Evolutionary conservation across 2,329 filamentous ascomycete species (phyloP).

Genomic region (Nigrograna mackinnonii): DNA sequence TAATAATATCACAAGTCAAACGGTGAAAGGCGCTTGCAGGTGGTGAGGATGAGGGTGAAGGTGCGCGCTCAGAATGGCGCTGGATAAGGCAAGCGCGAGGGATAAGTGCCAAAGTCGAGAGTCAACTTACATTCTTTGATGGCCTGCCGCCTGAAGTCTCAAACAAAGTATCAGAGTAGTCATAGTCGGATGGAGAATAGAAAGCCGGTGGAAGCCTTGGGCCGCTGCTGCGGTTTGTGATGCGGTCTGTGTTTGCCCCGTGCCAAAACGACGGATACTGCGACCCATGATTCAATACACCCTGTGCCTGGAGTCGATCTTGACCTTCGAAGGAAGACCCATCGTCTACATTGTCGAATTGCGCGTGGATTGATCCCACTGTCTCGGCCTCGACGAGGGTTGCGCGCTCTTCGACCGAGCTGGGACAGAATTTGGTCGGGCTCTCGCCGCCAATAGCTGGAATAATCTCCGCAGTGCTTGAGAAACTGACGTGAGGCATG

Average conservation of each 20-base stretch:
- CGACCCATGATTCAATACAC: no score
- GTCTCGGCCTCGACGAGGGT: conserved; percentile 28
- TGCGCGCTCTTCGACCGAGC: conserved; percentile 28
- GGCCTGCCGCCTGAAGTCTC: conserved; percentile 27
- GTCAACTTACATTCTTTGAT: conserved; percentile 35
- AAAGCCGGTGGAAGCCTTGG: conserved; percentile 24
- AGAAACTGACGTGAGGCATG: no score
- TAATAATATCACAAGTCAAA: no score
- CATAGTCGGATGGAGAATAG: conserved; percentile 31
- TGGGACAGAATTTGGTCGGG: conserved; percentile 26
- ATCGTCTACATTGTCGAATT: conserved; percentile 12
- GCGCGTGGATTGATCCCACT: no score
- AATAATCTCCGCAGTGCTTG: conserved; percentile 3
- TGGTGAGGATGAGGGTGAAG: conserved; percentile 1
- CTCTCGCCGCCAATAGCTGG: conserved; percentile 15
- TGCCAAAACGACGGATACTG: neutral
- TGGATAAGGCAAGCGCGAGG: neutral
- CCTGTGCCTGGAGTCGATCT: no score
- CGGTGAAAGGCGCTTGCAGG: no score
- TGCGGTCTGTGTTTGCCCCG: neutral
- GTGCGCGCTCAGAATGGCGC: conserved; percentile 15
- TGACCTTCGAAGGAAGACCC: no score
- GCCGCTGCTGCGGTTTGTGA: neutral
- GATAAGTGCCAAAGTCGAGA: neutral
- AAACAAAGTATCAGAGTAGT: conserved; percentile 18